Evolutionary conservation across 305 asterid genomes (phyloP).

Genomic region (Solanum chacoense): DNA sequence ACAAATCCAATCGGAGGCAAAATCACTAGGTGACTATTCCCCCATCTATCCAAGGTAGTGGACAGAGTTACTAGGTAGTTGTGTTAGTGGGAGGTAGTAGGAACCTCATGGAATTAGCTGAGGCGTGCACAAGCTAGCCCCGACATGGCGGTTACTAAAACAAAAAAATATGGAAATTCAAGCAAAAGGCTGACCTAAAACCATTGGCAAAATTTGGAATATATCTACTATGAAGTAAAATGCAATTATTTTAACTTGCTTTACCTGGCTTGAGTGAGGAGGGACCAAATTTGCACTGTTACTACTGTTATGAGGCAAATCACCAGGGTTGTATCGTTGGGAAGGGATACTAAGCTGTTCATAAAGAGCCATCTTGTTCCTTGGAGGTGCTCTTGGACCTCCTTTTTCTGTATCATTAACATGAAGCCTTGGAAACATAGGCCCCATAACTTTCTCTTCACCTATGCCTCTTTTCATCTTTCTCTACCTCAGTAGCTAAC

Average conservation of each 20-base stretch:
- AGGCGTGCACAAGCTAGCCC: not conserved
- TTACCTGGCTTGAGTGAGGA: constrained; percentile 49
- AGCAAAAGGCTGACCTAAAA: not conserved
- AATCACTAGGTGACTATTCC: not conserved
- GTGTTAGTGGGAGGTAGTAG: not conserved
- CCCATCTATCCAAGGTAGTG: not conserved
- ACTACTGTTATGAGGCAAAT: constrained; percentile 14
- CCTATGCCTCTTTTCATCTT: constrained; percentile 71
- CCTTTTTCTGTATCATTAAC: constrained; percentile 85
- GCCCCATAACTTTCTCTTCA: constrained; percentile 62
- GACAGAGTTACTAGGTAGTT: not conserved
- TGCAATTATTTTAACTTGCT: not conserved
- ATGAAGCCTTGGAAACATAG: constrained; percentile 96
- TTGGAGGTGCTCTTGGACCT: constrained; percentile 99
- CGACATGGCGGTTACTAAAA: not conserved
- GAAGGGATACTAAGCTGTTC: constrained; percentile 94
- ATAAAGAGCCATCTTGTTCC: constrained; percentile 96
- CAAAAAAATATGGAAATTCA: not conserved
- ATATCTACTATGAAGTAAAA: not conserved
- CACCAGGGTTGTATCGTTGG: constrained; percentile 40
- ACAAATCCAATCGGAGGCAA: not conserved
- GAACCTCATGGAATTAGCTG: not conserved
- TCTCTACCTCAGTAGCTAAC: not conserved
- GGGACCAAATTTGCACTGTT: constrained; percentile 21
- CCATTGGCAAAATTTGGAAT: not conserved